Evolutionary conservation across 2,329 filamentous ascomycete species (phyloP), one percentile per base, ranked within the genome.

Genomic region (Aspergillus tanneri): DNA sequence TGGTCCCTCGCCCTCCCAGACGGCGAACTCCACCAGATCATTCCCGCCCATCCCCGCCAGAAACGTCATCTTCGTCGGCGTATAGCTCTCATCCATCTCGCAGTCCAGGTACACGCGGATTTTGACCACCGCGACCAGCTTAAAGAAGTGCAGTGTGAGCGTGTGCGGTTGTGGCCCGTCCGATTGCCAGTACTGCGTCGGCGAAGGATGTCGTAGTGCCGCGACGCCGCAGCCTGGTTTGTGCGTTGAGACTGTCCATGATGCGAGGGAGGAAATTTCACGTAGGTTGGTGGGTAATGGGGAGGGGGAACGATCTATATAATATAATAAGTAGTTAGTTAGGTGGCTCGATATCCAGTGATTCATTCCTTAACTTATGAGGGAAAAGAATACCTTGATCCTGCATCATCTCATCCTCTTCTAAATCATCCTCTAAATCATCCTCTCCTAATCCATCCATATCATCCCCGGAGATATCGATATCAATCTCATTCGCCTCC

Each of bases 31-130:
- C 45, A 95, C 86, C 8, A 97, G 81, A 63, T 95, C 90, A 68
- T 97, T 93, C 56, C 90, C 87, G 36, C 90, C 90, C 54, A 90
- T 96, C 10, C 93, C 93, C 0, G 91, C 92, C 28, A 87, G 83
- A 65, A 97, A 90, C 38, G 87, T 77, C 62, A 99, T 95, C 61
- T 90, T 88, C 1, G 91, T 97, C 0, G 93, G 93, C 3, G 93
- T 99, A 69, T 99, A 99, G 35, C 88, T 93, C 72, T 99, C 93
- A 69, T 99, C 93, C 45, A 89, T 83, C 53, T 86, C 85, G 69
- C 95, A 96, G 72, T 99, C 91, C 36, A 99, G 84, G 58, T 87
- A 71, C 41, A 79, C 55, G 59, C 77, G 51, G 67, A 81, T 61
- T 57, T 77, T 64, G 56, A 80, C 56, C 66, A 83, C 55, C 47